Evolutionary conservation across 75 land plant genomes (phyloP), one percentile per base, ranked within the genome.

Genomic region (Pinus taeda): DNA sequence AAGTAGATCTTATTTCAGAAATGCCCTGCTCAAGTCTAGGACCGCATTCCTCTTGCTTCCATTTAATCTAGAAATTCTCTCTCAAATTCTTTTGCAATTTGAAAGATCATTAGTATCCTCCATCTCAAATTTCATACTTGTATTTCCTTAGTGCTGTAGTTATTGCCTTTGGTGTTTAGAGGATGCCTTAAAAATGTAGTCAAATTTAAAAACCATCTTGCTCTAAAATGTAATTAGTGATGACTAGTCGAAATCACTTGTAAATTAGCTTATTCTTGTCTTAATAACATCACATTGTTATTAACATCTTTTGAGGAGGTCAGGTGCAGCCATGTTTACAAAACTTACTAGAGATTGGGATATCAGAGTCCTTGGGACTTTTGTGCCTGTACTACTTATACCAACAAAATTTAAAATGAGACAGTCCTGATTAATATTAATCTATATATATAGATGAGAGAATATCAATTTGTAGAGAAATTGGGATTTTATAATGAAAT

Each of bases 231-330:
- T 37, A 21, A 15, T 6, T 30, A 65, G 69, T 30, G 18, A 15
- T 65, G 49, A 22, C 36, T 69, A 69, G 53, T 69, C 36, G 13
- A 69, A 69, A 53, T 42, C 42, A 18, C 30, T n/a, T 69, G 71
- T 69, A 69, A 69, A 69, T 18, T n/a, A 69, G 53, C 12, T 49
- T 49, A 69, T 69, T 69, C 49, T 42, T 42, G 22, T 37, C 39
- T 69, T 69, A 69, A 69, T 69, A 69, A 39, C 49, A 69, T 69
- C 22, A 18, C 22, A 69, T 37, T 39, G 71, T 37, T n/a, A 37
- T 69, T 39, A 2, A n/a, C n/a, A 8, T 42, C 53, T 39, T 69
- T 39, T 8, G 42, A 42, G 4, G 45, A 67, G 71, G 3, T 67
- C 49, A 37, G 53, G 13, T 42, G 71, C 20, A 65, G 53, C 21